Base-by-base conservation (phyloP, 192 early-diverging fungal genomes). In the Allomyces arbusculus region DNA sequence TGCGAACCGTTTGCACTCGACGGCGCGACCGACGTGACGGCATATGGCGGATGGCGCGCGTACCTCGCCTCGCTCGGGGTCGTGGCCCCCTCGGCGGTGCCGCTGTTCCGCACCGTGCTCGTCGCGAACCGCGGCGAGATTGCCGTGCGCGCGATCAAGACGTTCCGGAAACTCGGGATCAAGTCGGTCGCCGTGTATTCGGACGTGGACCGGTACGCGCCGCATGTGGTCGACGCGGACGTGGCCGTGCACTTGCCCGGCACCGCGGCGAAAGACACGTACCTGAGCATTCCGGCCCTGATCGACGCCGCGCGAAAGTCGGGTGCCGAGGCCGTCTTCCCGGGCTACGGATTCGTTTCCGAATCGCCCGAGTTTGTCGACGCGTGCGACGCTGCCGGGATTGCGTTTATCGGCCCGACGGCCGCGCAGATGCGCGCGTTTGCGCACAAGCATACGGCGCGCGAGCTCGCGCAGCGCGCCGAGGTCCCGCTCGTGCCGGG, bases 51-150 rank as follows among this genome's bases (percentile, higher is more conserved):
- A 8, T 40, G 33, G 33, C 33, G 33, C 33, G 33, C 33, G 33
- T 40, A 40, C 33, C 33, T 40, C 0, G 33, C 33, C 33, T 40
- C 33, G 33, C 33, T 40, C 33, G 33, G 33, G 33, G 33, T 40
- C 33, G 33, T 40, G 33, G 33, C 33, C 4, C 33, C 33, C 0
- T 40, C 33, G 33, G 33, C 33, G 33, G 33, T 40, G 33, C 33
- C 33, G 11, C 71, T 66, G 64, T 78, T 80, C 65, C 70, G 70
- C 44, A 77, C 75, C 64, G 63, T 82, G 23, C 67, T 82, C 20
- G 84, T 88, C 14, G 88, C 88, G 7, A 90, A 90, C 76, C 79
- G 88, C 26, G 88, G 88, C 45, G 88, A 90, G 71, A 90, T 90
- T 67, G 86, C 87, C 55, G 79, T 84, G 64, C 74, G 88, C 65